A percentile compares a stretch with the other conserved stretches of the same genome.
Evolutionary conservation across 306 rosid species (phyloP).

Genomic region (Alnus rubra): DNA sequence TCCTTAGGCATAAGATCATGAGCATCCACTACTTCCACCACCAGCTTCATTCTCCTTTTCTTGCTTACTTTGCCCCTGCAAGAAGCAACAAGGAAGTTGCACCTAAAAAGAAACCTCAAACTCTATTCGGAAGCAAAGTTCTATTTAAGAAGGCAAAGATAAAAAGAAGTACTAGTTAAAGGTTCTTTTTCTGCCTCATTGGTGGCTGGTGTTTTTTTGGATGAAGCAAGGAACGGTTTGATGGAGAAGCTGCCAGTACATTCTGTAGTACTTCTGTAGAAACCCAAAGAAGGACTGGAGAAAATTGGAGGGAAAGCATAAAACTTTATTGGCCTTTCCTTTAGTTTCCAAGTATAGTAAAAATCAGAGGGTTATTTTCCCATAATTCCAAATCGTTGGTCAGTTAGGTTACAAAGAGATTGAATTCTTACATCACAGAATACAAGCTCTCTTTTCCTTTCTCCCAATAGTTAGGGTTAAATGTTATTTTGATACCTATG

Average conservation of each 20-base stretch:
- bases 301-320: constrained; percentile 41
- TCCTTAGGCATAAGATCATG: constrained; percentile 73
- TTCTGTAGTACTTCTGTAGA: constrained; percentile 31
- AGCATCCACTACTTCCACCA: constrained; percentile 61
- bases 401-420: too few species aligned
- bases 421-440: too few species aligned
- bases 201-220: constrained; percentile 28
- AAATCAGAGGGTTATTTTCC: constrained; percentile 1
- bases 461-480: too few species aligned
- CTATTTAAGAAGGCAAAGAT: constrained; percentile 39
- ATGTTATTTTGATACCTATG: too few species aligned
- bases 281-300: constrained; percentile 16
- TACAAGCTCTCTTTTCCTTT: too few species aligned
- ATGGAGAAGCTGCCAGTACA: constrained; percentile 48
- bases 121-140: constrained; percentile 69
- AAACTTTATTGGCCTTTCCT: constrained; percentile 18
- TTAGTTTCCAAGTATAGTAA: constrained; percentile 11
- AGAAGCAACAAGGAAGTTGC: constrained; percentile 43
- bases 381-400: too few species aligned
- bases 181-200: constrained; percentile 30
- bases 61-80: constrained; percentile 30
- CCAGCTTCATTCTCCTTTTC: constrained; percentile 60
- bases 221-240: constrained; percentile 73
- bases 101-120: constrained; percentile 54
- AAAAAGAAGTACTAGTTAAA: constrained; percentile 22